Base-by-base conservation (phyloP, 352 stramenopile species). In the Phytophthora pseudosyringae region DNA sequence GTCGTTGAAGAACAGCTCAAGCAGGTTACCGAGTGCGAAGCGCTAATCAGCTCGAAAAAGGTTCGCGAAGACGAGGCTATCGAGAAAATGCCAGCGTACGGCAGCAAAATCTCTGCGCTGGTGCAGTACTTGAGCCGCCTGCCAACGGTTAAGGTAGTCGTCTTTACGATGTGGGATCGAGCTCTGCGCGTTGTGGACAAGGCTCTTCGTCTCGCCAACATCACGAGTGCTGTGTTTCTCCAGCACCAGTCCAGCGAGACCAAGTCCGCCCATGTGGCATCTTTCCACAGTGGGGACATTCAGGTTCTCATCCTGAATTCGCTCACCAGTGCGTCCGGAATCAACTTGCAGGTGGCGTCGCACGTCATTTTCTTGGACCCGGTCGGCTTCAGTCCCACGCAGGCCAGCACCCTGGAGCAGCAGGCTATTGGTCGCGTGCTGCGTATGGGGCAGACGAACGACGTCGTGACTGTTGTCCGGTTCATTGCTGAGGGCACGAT, bases 81-180 rank as follows among this genome's bases (percentile, higher is more conserved):
- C 3, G 65, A 65, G 18, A 54, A 58, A 32, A 71, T 78, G 36
- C 73, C 73, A 40, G 56, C 55, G n/a, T 86, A 89, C 62, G 88
- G 88, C 25, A 90, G 66, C 59, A 96, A 96, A 66, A 88, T 91
- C 41, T 79, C 78, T 28, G 64, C 80, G 9, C 60, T 96, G 12
- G 76, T 96, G 52, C 75, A 79, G 43, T 93, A 90, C 47, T 62
- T 95, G 21, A 64, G 65, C 16, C 73, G 76, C 5, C 45, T 90
- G 31, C 40, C 67, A n/a, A 78, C 54, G 12, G 75, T 80, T 39
- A 86, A 93, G 50, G 84, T 90, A 13, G 88, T 96, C 41, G 66
- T 96, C 38, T 96, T 96, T 62, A 92, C 82, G 15, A 93, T 93
- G 79, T 96, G 86, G 86, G 56, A 83, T 64, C 77, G 69, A 38